Conservation (phyloP, 1,284 basidiomycete species). For the Rhodotorula sp. region DNA sequence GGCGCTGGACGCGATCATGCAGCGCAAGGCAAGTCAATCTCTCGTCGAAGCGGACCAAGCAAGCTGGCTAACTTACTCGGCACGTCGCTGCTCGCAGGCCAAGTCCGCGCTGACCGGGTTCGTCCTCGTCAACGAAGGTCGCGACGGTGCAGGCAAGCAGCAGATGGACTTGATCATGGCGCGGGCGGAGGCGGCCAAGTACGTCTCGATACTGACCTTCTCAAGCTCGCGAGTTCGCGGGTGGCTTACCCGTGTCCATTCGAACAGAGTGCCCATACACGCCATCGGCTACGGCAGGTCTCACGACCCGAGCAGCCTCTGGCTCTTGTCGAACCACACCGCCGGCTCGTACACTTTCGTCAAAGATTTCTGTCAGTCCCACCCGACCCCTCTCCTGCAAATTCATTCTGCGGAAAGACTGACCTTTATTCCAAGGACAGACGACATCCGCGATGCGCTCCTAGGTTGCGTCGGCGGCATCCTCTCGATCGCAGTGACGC, state of each 20-base stretch:
- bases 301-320: constrained; percentile 95
- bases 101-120: constrained; percentile 87
- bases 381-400: neutral
- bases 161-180: constrained; percentile 98
- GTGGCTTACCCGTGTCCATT: constrained; percentile 3
- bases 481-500: constrained; percentile 83
- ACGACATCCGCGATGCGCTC: constrained; percentile 81
- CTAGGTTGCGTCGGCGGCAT: constrained; percentile 90
- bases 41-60: neutral
- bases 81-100: constrained; percentile 46
- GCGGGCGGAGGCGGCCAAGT: constrained; percentile 88
- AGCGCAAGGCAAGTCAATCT: constrained; percentile 63
- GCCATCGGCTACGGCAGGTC: constrained; percentile 93
- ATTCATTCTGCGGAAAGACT: neutral
- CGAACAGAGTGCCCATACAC: constrained; percentile 74
- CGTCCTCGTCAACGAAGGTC: constrained; percentile 85
- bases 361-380: constrained; percentile 68
- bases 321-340: constrained; percentile 97
- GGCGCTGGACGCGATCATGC: constrained; percentile 85
- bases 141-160: constrained; percentile 86
- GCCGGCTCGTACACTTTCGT: constrained; percentile 96
- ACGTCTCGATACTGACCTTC: constrained; percentile 31
- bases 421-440: neutral
- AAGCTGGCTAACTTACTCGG: neutral
- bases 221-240: neutral